Percentiles rank a stretch among this genome's conserved stretches.
Evolutionary conservation across 2,329 filamentous ascomycete genomes (phyloP).

Genomic region (Cryoendolithus antarcticus): DNA sequence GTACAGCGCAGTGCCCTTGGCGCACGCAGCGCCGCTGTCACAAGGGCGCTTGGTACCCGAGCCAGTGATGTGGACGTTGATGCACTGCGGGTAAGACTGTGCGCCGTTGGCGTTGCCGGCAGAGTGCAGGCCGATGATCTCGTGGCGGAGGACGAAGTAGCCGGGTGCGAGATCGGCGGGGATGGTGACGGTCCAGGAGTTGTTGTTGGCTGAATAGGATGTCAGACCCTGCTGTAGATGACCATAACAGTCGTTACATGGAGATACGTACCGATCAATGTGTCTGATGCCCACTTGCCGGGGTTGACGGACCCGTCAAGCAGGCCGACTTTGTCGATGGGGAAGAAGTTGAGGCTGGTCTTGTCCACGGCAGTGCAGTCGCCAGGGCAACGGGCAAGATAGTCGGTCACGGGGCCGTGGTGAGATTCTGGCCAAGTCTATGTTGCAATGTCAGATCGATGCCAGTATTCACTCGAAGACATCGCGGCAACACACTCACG

Average conservation of each 20-base stretch:
- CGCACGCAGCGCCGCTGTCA: slow-evolving; percentile 29
- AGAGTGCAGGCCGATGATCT: slow-evolving; percentile 49
- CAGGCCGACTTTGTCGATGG: slow-evolving; percentile 48
- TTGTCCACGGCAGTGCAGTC: slow-evolving; percentile 45
- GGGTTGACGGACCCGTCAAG: slow-evolving; percentile 30
- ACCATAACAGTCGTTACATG: too few relatives aligned
- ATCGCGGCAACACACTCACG: slow-evolving; percentile 19
- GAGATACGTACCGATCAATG: slow-evolving; percentile 26
- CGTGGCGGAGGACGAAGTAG: slow-evolving; percentile 49
- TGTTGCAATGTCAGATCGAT: too few relatives aligned
- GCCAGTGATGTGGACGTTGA: slow-evolving; percentile 49
- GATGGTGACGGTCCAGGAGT: slow-evolving; percentile 32
- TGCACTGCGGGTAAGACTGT: slow-evolving; percentile 37
- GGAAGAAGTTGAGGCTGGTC: slow-evolving; percentile 46
- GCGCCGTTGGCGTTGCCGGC: slow-evolving; percentile 32
- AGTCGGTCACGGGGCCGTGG: slow-evolving; percentile 52
- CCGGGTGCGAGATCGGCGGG: slow-evolving; percentile 42
- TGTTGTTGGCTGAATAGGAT: background rate
- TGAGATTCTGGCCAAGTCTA: slow-evolving; percentile 48
- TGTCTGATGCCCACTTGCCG: slow-evolving; percentile 45
- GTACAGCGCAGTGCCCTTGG: slow-evolving; percentile 44
- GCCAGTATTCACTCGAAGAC: too few relatives aligned
- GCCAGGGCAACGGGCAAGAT: slow-evolving; percentile 48
- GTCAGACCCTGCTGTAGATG: too few relatives aligned
- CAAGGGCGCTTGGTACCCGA: slow-evolving; percentile 32